These are phyloP conservation scores for Sporothrix pallida DNA, from an alignment of 2,329 filamentous ascomycete species.

Conservation along the genomic window DNA sequence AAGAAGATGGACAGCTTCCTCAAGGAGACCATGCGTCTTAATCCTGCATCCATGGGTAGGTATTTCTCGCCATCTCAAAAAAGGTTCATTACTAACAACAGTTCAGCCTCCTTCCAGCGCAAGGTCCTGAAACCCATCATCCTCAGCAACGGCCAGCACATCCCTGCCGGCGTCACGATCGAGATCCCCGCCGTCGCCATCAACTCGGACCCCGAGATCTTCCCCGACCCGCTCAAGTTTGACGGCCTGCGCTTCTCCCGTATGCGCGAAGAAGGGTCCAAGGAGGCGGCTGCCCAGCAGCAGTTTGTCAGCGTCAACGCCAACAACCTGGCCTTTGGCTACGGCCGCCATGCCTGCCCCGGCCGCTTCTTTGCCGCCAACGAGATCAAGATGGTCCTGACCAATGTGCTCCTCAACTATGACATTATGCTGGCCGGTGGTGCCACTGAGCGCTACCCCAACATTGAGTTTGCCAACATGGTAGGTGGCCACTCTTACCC, in stretches of 20 bases:
- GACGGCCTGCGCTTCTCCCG: conserved; percentile 50
- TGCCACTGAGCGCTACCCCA: conserved; percentile 40
- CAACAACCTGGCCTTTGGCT: conserved; percentile 48
- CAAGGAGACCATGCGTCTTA: conserved; percentile 43
- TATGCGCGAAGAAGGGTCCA: conserved; percentile 41
- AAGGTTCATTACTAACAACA: too few relatives aligned
- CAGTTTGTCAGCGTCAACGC: conserved; percentile 50
- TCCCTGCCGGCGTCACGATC: conserved; percentile 53
- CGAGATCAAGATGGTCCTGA: conserved; percentile 48
- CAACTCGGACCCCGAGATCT: conserved; percentile 47
- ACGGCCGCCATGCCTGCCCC: conserved; percentile 50
- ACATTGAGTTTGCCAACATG: conserved; percentile 39
- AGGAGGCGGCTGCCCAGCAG: conserved; percentile 39
- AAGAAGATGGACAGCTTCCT: conserved; percentile 46
- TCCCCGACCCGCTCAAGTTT: conserved; percentile 47
- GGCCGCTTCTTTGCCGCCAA: conserved; percentile 49
- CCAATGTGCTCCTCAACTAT: conserved; percentile 42
- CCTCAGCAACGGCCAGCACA: conserved; percentile 60
- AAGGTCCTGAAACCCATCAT: conserved; percentile 53
- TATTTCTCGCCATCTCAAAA: too few relatives aligned
- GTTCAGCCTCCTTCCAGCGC: conserved; percentile 51
- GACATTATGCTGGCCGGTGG: conserved; percentile 43
- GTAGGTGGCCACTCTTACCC: conserved; percentile 17
- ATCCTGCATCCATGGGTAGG: conserved; percentile 35
- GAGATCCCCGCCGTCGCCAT: conserved; percentile 49